These are phyloP conservation scores for Flaveria robusta DNA, from an alignment of 129 eudicot genomes.

Conservation along the genomic window DNA sequence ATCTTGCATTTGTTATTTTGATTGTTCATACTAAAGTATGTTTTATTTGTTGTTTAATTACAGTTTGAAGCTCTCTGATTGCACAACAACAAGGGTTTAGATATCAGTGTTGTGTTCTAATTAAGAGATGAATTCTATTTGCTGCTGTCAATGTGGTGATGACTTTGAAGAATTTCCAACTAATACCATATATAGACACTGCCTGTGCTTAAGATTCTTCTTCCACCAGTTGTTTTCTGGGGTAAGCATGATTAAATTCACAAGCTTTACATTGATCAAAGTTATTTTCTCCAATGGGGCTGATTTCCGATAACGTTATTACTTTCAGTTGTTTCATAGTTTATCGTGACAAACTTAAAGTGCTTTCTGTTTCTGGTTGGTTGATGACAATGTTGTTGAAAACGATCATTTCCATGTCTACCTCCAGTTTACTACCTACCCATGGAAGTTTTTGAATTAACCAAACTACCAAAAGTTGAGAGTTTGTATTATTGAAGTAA, in stretches of 20 bases:
- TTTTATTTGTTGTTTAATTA: conserved; percentile 9
- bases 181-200: conserved; percentile 37
- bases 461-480: neutral
- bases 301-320: neutral
- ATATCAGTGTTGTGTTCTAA: neutral
- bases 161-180: conserved; percentile 39
- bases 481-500: neutral
- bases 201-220: conserved; percentile 39
- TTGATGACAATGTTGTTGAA: neutral
- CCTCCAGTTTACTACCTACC: neutral
- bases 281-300: neutral
- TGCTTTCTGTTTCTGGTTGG: neutral
- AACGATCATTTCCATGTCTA: neutral
- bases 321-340: neutral
- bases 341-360: neutral
- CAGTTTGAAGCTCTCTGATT: conserved; percentile 30
- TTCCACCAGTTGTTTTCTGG: conserved; percentile 42
- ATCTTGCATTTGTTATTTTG: neutral
- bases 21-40: neutral
- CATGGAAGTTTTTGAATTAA: neutral
- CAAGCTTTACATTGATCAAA: neutral
- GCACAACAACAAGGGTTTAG: conserved; percentile 2
- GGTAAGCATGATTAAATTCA: conserved; percentile 26
- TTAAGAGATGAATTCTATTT: conserved; percentile 33
- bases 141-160: conserved; percentile 43